phyloP scores from a whole-genome alignment of 129 eudicot genomes.

The Scalesia atractyloides region DNA sequence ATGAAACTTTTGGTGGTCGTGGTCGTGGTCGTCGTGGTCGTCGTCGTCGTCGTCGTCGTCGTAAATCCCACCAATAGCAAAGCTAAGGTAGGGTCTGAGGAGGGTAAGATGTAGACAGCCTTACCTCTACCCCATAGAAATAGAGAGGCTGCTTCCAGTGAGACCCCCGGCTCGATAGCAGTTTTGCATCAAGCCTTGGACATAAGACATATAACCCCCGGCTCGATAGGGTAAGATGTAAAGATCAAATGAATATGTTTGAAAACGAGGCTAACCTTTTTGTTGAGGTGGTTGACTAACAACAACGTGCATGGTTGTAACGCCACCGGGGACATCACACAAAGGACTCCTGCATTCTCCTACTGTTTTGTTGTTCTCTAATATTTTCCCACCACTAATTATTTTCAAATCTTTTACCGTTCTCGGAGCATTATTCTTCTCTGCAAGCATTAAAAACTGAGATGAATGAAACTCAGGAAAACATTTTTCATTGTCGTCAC shows the following conservation, averaged over 20 bases:
- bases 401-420: constrained; percentile 79
- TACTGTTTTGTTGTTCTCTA: constrained; percentile 77
- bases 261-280: constrained; percentile 43
- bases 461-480: background rate
- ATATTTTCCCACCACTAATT: constrained; percentile 77
- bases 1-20: too few relatives aligned
- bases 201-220: too few relatives aligned
- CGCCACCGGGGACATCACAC: constrained; percentile 82
- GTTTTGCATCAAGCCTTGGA: too few relatives aligned
- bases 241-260: background rate
- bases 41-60: too few relatives aligned
- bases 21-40: too few relatives aligned
- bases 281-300: constrained; percentile 67
- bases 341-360: constrained; percentile 79
- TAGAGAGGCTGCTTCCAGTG: too few relatives aligned
- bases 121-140: too few relatives aligned
- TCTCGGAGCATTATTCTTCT: constrained; percentile 70
- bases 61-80: too few relatives aligned
- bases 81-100: too few relatives aligned
- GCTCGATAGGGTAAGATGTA: too few relatives aligned
- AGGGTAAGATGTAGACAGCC: too few relatives aligned
- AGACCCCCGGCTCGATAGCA: too few relatives aligned
- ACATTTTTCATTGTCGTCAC: constrained; percentile 3
- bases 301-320: constrained; percentile 86
- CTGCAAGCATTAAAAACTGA: constrained; percentile 34